phyloP scores from a whole-genome alignment of 2,329 filamentous ascomycete genomes.

The Plectosphaerella cucumerina region DNA sequence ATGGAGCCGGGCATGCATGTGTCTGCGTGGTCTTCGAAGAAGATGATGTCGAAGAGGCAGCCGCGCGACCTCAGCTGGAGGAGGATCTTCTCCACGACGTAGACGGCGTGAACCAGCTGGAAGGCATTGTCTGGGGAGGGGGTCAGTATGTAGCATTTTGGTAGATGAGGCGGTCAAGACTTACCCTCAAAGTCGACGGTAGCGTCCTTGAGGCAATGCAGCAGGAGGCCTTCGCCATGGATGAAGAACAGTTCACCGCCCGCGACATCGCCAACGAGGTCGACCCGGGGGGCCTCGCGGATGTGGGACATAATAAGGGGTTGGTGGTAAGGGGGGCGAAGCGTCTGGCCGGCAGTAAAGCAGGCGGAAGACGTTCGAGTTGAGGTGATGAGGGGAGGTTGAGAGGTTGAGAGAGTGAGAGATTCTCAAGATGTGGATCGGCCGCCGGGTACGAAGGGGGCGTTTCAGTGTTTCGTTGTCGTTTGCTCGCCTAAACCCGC shows the following conservation, averaged over 20 bases:
- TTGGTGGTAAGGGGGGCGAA: too few species aligned
- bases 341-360: too few species aligned
- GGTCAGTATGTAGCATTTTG: not conserved
- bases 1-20: constrained; percentile 49
- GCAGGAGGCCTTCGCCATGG: constrained; percentile 68
- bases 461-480: not conserved
- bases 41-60: constrained; percentile 68
- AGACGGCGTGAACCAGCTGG: constrained; percentile 67
- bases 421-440: too few species aligned
- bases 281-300: constrained; percentile 35
- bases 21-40: constrained; percentile 55
- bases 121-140: constrained; percentile 41
- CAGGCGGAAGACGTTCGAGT: too few species aligned
- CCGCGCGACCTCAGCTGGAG: constrained; percentile 54
- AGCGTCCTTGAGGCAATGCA: constrained; percentile 57
- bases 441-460: too few species aligned
- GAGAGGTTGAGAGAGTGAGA: too few species aligned
- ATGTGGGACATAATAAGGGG: too few species aligned
- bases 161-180: constrained; percentile 22
- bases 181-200: constrained; percentile 55
- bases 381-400: too few species aligned
- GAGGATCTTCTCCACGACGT: constrained; percentile 64
- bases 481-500: not conserved
- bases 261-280: constrained; percentile 72
- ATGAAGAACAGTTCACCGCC: constrained; percentile 69